A percentile compares a stretch with the other conserved stretches of the same genome.
These are phyloP conservation scores for Massariosphaeria phaeospora DNA, from an alignment of 495 filamentous ascomycete species.

Conservation along the genomic window DNA sequence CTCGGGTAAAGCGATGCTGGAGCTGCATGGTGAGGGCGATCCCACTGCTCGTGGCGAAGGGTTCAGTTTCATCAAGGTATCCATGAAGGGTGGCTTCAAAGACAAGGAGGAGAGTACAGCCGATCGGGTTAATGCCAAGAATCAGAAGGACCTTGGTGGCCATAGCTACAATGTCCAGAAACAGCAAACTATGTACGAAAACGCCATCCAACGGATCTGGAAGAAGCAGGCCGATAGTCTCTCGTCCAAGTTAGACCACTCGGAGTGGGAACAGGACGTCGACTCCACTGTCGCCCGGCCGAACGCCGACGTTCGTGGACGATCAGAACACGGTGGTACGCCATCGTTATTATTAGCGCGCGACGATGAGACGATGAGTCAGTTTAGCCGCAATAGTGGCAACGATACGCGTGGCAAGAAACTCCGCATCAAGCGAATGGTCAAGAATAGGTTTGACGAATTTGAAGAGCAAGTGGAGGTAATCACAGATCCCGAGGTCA, in stretches of 20 bases:
- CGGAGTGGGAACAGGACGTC: constrained; percentile 58
- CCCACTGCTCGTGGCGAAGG: constrained; percentile 91
- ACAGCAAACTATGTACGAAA: constrained; percentile 84
- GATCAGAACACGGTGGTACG: constrained; percentile 57
- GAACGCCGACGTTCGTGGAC: constrained; percentile 28
- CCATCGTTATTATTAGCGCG: constrained; percentile 48
- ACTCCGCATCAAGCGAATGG: constrained; percentile 66
- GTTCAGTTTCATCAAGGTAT: constrained; percentile 92
- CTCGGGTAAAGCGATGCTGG: constrained; percentile 93
- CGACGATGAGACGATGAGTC: constrained; percentile 79
- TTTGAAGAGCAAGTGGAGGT: constrained; percentile 55
- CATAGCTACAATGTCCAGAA: constrained; percentile 95
- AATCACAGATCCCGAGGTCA: constrained; percentile 68
- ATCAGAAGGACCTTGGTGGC: constrained; percentile 82
- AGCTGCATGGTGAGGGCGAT: constrained; percentile 88
- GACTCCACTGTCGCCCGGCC: constrained; percentile 61
- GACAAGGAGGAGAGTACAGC: constrained; percentile 81
- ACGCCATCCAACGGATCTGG: constrained; percentile 86
- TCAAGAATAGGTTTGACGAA: constrained; percentile 59
- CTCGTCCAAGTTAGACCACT: constrained; percentile 57
- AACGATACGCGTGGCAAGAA: constrained; percentile 64
- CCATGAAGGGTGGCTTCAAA: constrained; percentile 98
- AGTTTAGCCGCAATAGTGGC: constrained; percentile 74
- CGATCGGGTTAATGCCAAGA: constrained; percentile 76
- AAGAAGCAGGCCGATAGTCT: constrained; percentile 75